Evolutionary conservation across 768 basidiomycete species (phyloP), one percentile per base, ranked within the genome.

Genomic region (Tremella yokohamensis): DNA sequence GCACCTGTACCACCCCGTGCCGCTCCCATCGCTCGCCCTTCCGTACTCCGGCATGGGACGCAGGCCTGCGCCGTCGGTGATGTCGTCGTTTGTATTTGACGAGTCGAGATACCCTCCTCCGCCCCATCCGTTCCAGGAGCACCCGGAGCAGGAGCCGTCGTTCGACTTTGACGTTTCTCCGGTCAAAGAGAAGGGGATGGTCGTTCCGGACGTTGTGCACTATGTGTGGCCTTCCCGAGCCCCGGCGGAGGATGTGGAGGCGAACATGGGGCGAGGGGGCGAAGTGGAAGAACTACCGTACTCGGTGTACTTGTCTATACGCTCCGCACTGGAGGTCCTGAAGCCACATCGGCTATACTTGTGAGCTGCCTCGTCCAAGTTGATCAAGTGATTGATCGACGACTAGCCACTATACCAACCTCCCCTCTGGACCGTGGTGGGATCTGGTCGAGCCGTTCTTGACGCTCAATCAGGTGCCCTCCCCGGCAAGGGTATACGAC

Each of bases 381-480:
- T 11, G 29, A 34, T 11, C 6, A 34, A 11, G 29, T 6, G 29
- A 11, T 11, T 34, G 11, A 6, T 11, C 11, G 29, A 34, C 29
- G 51, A 37, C 11, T 13, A 78, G 77, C 51, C 77, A 78, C 51
- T 73, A 78, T 50, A 49, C 68, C 40, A 63, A 75, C 52, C 65
- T 73, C 1, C 77, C 77, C 0, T 68, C 67, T 1, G 77, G 77
- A 20, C 76, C 76, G 18, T 78, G 76, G 73, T 75, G 67, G 69
- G 68, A 76, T 29, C 61, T 71, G 9, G 58, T 78, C 22, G 44
- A 53, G 8, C 76, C 74, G 1, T 52, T 70, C 37, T 62, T 78
- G 7, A 74, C 72, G 3, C 57, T 78, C 19, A 62, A 75, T 37
- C 54, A 68, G 38, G 72, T 73, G 16, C 42, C 62, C 29, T 72